Conservation (phyloP, 192 early-diverging fungal species). For the Haplosporangium gracile region DNA sequence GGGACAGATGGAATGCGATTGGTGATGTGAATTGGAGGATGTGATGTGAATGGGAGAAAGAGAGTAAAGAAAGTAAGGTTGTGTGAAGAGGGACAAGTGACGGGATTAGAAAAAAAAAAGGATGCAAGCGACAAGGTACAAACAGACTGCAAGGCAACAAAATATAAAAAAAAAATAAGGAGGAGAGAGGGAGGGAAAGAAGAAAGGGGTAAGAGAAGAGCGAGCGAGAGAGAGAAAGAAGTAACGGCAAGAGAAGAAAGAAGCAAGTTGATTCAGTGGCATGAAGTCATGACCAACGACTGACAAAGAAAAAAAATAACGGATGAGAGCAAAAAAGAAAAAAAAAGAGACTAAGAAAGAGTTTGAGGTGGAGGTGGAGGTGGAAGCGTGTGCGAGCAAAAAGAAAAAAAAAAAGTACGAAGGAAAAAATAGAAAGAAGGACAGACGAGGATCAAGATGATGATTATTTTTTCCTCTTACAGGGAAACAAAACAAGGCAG, state of each 20-base stretch:
- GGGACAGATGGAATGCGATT: too few species aligned
- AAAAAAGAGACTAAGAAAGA: too few species aligned
- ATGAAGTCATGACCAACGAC: too few species aligned
- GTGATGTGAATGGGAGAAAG: background rate
- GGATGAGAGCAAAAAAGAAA: background rate
- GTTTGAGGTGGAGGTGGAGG: too few species aligned
- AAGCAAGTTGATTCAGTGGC: background rate
- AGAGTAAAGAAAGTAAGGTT: constrained; percentile 2
- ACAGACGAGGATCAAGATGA: background rate
- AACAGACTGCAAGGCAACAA: background rate
- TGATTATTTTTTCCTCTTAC: too few species aligned
- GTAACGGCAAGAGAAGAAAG: background rate
- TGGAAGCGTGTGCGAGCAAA: background rate
- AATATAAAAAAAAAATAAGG: background rate
- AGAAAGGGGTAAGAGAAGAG: background rate
- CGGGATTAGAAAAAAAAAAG: constrained; percentile 4
- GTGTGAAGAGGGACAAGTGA: background rate
- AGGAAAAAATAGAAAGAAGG: background rate
- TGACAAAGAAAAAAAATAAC: too few species aligned
- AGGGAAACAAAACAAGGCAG: background rate
- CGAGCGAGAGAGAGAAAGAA: background rate
- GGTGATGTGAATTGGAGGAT: background rate
- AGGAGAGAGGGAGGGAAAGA: background rate
- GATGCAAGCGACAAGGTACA: background rate
- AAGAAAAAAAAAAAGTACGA: background rate